Percentiles rank a stretch among this genome's conserved stretches.
These are phyloP conservation scores for Metschnikowia orientalis DNA, from an alignment of 805 yeast species.

Conservation along the genomic window DNA sequence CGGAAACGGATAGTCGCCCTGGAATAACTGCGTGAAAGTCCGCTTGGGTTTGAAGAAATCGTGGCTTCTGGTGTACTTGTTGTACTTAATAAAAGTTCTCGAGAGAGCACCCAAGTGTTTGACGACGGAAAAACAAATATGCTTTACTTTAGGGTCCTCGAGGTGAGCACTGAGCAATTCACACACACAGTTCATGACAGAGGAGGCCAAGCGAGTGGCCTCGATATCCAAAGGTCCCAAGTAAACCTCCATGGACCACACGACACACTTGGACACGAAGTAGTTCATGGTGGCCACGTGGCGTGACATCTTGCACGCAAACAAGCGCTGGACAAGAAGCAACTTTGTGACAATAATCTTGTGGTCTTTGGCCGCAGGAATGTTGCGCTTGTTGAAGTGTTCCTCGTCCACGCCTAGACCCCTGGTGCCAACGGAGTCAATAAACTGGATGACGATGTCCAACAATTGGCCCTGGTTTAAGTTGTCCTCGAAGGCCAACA, in stretches of 20 bases:
- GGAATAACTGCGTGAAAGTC: slow-evolving; percentile 66
- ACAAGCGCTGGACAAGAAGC: slow-evolving; percentile 54
- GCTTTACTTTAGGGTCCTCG: slow-evolving; percentile 23
- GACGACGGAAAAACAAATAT: slow-evolving; percentile 44
- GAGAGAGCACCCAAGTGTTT: slow-evolving; percentile 54
- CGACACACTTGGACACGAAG: slow-evolving; percentile 45
- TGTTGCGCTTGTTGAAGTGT: slow-evolving; percentile 15
- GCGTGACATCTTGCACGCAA: slow-evolving; percentile 35
- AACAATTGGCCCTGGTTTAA: slow-evolving; percentile 39
- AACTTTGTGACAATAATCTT: slow-evolving; percentile 54
- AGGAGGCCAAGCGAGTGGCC: slow-evolving; percentile 59
- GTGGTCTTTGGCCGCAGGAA: slow-evolving; percentile 47
- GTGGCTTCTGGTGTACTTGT: slow-evolving; percentile 44
- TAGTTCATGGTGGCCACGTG: slow-evolving; percentile 20
- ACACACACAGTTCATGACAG: slow-evolving; percentile 51
- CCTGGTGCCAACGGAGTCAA: slow-evolving; percentile 52
- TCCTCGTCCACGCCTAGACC: slow-evolving; percentile 48
- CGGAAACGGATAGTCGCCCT: slow-evolving; percentile 58
- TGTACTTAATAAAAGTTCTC: slow-evolving; percentile 46
- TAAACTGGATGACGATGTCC: slow-evolving; percentile 40
- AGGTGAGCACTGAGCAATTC: slow-evolving; percentile 33
- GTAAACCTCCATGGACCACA: slow-evolving; percentile 58
- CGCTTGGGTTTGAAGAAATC: slow-evolving; percentile 54
- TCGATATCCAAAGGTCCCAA: slow-evolving; percentile 50
- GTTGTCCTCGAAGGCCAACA: slow-evolving; percentile 41